Evolutionary conservation across 805 yeast species (phyloP), one percentile per base, ranked within the genome.

Genomic region (Clavispora carvajalis): DNA sequence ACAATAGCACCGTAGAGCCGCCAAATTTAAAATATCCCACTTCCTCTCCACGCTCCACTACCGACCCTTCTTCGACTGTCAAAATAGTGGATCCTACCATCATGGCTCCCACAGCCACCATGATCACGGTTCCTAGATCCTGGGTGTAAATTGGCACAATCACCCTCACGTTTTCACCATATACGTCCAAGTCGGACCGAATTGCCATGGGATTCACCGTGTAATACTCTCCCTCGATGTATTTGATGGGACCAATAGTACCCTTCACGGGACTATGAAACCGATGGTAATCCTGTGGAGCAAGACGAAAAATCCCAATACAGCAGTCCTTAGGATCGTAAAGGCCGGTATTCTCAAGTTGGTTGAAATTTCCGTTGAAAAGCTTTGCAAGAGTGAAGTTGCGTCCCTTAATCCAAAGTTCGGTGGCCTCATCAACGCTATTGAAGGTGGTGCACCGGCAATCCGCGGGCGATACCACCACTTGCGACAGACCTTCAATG

Each of bases 171-270:
- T 91, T 91, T 52, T 90, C 97, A 7, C 97, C 96, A 63, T 79
- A 93, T 1, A 91, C 97, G 59, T 91, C 98, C 41, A 91, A 63
- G 9, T 79, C 77, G 2, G 95, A 85, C 41, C 98, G 64, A 24
- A 93, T 77, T 0, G 98, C 98, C 98, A 91, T 91, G 1, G 98
- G 98, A 55, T 91, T 91, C 15, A 91, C 99, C 0, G 98, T 91
- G 58, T 87, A 91, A 58, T 91, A 91, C 53, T 89, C 93, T 1
- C 98, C 99, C 25, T 80, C 84, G 23, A 91, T 84, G 49, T 69
- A 73, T 35, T 69, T 69, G 12, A 91, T 81, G 42, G 77, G 70
- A 1, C 85, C 84, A 24, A 93, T 62, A 0, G 57, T 57, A 2
- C 97, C 98, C 43, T 74, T 76, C 2, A 93, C 90, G 0, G 97